These are phyloP conservation scores for Leucaena leucocephala DNA, from an alignment of 306 rosid genomes.

Conservation along the genomic window DNA sequence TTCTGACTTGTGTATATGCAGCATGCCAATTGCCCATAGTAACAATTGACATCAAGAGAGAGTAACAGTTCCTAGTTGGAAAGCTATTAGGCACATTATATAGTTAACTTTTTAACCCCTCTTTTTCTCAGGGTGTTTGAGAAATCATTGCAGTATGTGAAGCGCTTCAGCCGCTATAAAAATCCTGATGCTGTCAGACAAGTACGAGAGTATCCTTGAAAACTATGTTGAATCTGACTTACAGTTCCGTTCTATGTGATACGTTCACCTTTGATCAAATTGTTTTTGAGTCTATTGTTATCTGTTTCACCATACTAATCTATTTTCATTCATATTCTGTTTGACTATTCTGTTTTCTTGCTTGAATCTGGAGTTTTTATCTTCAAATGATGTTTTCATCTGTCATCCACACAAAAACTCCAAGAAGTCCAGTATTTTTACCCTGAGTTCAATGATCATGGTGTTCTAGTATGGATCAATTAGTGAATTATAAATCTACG, in stretches of 20 bases:
- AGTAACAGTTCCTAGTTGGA: background rate
- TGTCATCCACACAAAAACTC: background rate
- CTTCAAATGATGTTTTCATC: background rate
- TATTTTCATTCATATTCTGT: constrained; percentile 7
- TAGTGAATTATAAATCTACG: constrained; percentile 16
- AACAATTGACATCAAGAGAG: constrained; percentile 30
- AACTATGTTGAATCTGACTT: constrained; percentile 14
- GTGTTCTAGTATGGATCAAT: constrained; percentile 12
- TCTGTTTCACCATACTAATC: constrained; percentile 14
- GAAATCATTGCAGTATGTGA: constrained; percentile 95
- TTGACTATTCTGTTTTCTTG: constrained; percentile 7
- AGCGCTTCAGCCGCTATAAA: constrained; percentile 95
- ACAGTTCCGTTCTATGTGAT: constrained; percentile 14
- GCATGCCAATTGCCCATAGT: background rate
- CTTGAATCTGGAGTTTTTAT: constrained; percentile 4
- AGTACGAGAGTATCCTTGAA: constrained; percentile 96
- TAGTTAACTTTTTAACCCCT: background rate
- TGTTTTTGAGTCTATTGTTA: background rate
- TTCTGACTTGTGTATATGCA: constrained; percentile 8
- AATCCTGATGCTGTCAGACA: constrained; percentile 98
- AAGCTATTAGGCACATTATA: constrained; percentile 20
- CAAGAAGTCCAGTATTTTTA: background rate
- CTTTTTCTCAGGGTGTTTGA: constrained; percentile 77
- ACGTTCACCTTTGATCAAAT: constrained; percentile 1
- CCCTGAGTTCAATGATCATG: constrained; percentile 3